A percentile compares a stretch with the other conserved stretches of the same genome.
Evolutionary conservation across 495 filamentous ascomycete genomes (phyloP).

Genomic region (Elasticomyces elasticus): DNA sequence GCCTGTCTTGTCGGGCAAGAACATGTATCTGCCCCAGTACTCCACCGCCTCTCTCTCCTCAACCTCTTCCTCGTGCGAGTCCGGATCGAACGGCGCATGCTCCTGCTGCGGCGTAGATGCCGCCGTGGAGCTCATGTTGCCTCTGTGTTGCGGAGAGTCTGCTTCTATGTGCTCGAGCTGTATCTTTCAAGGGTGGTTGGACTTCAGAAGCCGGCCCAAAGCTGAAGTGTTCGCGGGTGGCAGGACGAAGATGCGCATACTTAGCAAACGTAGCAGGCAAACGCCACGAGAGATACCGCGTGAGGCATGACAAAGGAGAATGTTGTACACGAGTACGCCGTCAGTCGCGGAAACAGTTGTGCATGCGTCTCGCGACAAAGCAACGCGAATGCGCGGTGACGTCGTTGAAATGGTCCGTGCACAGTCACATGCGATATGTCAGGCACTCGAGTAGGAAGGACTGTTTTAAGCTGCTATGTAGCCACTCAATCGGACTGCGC

Average conservation of each 20-base stretch:
- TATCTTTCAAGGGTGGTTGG: background rate
- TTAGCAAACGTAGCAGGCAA: background rate
- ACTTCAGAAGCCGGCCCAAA: background rate
- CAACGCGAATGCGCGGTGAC: too few species aligned
- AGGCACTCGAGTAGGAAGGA: too few species aligned
- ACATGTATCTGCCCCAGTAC: slow-evolving; percentile 70
- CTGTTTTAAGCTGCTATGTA: too few species aligned
- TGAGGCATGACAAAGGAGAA: background rate
- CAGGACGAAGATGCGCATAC: background rate
- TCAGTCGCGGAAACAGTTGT: background rate
- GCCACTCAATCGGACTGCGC: too few species aligned
- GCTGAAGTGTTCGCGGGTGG: background rate
- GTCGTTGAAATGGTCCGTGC: too few species aligned
- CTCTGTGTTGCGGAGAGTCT: background rate
- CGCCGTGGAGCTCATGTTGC: background rate
- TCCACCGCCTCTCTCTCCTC: slow-evolving; percentile 29
- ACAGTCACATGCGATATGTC: too few species aligned
- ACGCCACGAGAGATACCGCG: background rate
- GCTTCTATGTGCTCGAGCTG: background rate
- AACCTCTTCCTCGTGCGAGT: background rate
- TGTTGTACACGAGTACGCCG: background rate
- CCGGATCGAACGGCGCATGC: background rate
- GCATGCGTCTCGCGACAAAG: too few species aligned
- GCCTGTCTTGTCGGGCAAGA: slow-evolving; percentile 68
- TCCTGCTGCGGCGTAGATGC: background rate